Evolutionary conservation across 78 protist species (phyloP).

Genomic region (Mantamonas sphyraenae): DNA sequence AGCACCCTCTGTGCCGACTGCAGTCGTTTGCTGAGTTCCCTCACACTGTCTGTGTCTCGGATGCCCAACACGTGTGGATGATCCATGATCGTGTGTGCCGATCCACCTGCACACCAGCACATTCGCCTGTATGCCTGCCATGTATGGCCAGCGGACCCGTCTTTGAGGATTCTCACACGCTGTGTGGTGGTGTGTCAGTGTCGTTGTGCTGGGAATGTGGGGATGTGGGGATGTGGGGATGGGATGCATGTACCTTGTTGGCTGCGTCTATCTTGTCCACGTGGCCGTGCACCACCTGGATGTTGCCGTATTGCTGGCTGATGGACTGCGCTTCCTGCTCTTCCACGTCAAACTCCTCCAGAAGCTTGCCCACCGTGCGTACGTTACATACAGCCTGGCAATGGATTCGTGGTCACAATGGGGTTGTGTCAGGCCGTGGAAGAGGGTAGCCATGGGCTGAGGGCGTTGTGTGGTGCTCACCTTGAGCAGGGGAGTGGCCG

Average conservation of each 20-base stretch:
- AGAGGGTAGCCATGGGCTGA: too few species aligned
- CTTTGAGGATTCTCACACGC: too few species aligned
- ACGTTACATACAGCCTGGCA: conserved; percentile 24
- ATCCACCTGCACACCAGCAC: conserved; percentile 36
- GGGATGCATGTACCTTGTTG: too few species aligned
- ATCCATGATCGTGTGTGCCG: conserved; percentile 20
- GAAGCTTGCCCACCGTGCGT: conserved; percentile 22
- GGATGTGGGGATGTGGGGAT: too few species aligned
- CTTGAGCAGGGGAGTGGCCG: conserved; percentile 35
- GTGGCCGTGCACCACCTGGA: neutral
- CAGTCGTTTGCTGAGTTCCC: conserved; percentile 25
- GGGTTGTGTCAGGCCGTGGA: too few species aligned
- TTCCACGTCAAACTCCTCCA: conserved; percentile 39
- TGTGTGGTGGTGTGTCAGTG: too few species aligned
- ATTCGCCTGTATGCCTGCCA: conserved; percentile 6
- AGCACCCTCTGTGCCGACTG: conserved; percentile 6
- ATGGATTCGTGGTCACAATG: neutral
- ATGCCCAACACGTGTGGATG: conserved; percentile 24
- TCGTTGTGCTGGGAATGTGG: too few species aligned
- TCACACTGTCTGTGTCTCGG: conserved; percentile 40
- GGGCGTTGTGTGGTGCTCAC: too few species aligned
- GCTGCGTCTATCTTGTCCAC: neutral
- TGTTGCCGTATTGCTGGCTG: neutral
- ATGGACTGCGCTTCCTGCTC: neutral
- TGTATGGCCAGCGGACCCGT: too few species aligned